These are phyloP conservation scores for Talaromyces trachyspermus DNA, from an alignment of 495 filamentous ascomycete genomes.

Conservation along the genomic window DNA sequence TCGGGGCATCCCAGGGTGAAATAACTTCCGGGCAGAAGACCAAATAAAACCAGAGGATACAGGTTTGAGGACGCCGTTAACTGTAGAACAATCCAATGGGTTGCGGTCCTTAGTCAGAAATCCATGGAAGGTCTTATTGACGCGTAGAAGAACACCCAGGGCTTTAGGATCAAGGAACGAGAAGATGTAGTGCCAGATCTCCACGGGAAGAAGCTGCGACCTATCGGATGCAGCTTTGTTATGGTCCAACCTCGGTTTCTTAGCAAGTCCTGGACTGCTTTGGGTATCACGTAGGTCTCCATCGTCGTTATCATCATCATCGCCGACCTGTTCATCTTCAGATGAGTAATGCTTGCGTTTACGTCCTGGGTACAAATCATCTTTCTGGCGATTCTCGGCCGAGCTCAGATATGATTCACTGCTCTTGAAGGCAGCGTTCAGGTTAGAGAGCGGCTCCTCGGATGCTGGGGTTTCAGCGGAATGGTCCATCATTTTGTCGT, in stretches of 20 bases:
- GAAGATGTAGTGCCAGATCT: conserved; percentile 29
- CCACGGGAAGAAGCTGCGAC: conserved; percentile 20
- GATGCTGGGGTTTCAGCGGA: background rate
- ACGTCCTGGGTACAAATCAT: conserved; percentile 1
- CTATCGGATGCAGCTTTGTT: conserved; percentile 4
- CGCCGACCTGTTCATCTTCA: background rate
- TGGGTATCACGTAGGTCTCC: background rate
- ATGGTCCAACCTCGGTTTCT: conserved; percentile 2
- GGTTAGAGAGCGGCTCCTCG: background rate
- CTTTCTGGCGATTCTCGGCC: background rate
- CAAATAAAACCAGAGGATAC: conserved; percentile 38
- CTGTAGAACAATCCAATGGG: conserved; percentile 10
- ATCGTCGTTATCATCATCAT: background rate
- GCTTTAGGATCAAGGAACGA: conserved; percentile 23
- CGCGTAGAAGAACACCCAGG: conserved; percentile 21
- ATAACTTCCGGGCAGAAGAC: conserved; percentile 32
- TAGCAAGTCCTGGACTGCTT: background rate
- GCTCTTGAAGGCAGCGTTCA: background rate
- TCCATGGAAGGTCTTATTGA: conserved; percentile 23
- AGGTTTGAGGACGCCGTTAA: conserved; percentile 19
- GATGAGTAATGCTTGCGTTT: conserved; percentile 5
- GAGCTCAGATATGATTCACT: background rate
- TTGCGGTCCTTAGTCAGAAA: conserved; percentile 26
- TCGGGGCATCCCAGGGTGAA: conserved; percentile 35
- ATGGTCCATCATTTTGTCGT: background rate